Evolutionary conservation across 73 alveolate genomes (phyloP), one percentile per base, ranked within the genome.

Genomic region (Durusdinium trenchii): DNA sequence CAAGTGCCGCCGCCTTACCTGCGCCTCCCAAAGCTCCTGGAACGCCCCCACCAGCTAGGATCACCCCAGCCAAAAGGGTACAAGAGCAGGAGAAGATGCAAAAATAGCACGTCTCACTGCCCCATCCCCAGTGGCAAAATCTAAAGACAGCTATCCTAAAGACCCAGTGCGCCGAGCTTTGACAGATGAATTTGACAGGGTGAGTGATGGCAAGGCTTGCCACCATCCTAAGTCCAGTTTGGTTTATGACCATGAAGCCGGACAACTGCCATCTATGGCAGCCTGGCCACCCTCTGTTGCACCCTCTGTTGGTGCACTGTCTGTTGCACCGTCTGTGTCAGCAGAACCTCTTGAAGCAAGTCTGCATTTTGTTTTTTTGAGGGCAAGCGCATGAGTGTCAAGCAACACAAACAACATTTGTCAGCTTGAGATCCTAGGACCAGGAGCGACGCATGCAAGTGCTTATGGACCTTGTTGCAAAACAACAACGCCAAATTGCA

Each of bases 381-480:
- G 32, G 38, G 9, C 84, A 38, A 6, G 28, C 6, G 51, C 84
- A 35, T 6, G 28, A 7, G 16, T 36, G 6, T 35, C 48, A 10
- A 10, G 6, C 38, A 30, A 36, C 30, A 3, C 32, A 9, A 30
- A 1, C 45, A 3, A 1, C 26, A 14, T 9, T n/a, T 4, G 7
- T 14, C 20, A 2, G 61, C 38, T 6, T 75, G 3, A 38, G 2
- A 5, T 3, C 86, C 35, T 42, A 38, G 60, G 32, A 46, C 90
- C 90, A 40, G 86, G 86, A 76, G 36, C 86, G 86, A 35, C 45
- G 32, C n/a, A 45, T 79, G 90, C 90, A 79, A 23, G 30, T 26
- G 20, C 51, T 79, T 38, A 46, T 79, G 90, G 90, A 79, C 46
- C 3, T 79, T 2, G 67, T 79, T 32, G 16, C 42, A 23, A 46